Conservation (phyloP, 2,329 filamentous ascomycete species). For the Ilyonectria mors-panacis region DNA sequence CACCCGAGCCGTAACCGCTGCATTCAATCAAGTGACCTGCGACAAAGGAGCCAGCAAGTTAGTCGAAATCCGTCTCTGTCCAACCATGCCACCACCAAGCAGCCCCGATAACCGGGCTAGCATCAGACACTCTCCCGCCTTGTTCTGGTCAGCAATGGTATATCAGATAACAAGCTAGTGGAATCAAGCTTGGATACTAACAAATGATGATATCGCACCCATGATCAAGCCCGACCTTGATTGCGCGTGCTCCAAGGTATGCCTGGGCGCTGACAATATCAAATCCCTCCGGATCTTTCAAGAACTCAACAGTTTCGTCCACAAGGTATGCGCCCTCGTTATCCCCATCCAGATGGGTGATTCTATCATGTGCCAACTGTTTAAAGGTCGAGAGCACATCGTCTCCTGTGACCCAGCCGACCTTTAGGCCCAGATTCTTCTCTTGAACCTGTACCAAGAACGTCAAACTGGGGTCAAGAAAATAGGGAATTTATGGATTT, state of each 20-base stretch:
- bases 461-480: too few relatives aligned
- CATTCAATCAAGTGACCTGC: slow-evolving; percentile 3
- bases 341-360: not conserved
- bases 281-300: not conserved
- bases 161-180: not conserved
- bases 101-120: not conserved
- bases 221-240: not conserved
- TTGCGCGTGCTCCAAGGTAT: not conserved
- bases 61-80: not conserved
- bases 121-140: not conserved
- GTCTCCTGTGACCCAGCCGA: not conserved
- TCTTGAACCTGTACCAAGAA: not conserved
- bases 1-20: not conserved
- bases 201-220: not conserved
- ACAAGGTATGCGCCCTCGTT: not conserved
- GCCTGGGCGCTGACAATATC: not conserved
- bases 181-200: not conserved
- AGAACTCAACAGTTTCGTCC: not conserved
- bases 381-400: not conserved
- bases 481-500: too few relatives aligned
- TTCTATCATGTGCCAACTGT: not conserved
- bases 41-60: not conserved
- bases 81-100: not conserved
- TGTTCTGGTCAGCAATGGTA: not conserved
- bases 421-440: not conserved